Percentiles rank a stretch among this genome's conserved stretches.
phyloP scores from a whole-genome alignment of 352 stramenopile genomes.

The Globisporangium echinulatum region DNA sequence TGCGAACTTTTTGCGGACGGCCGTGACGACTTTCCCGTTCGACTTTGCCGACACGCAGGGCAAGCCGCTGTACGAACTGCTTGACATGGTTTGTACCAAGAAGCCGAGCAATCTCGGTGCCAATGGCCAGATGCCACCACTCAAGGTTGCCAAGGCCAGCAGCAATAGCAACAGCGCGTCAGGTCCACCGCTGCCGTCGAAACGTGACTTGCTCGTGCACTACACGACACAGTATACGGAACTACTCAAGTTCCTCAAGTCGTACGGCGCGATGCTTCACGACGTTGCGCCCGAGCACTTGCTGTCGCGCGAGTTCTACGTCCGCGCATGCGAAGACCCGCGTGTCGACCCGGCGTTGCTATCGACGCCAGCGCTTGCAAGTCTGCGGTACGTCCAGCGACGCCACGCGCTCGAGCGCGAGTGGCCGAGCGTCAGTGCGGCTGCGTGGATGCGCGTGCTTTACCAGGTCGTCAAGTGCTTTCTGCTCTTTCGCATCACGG shows the following conservation, averaged over 20 bases:
- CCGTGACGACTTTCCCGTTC: slow-evolving; percentile 62
- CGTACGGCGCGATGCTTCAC: slow-evolving; percentile 88
- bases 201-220: slow-evolving; percentile 52
- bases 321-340: slow-evolving; percentile 68
- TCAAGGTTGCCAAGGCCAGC: slow-evolving; percentile 20
- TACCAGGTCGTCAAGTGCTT: slow-evolving; percentile 93
- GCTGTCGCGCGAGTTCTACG: slow-evolving; percentile 71
- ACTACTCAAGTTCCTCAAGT: slow-evolving; percentile 89
- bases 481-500: slow-evolving; percentile 85
- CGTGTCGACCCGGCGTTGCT: slow-evolving; percentile 40
- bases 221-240: slow-evolving; percentile 74
- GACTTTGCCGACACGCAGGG: slow-evolving; percentile 74
- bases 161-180: background rate
- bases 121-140: slow-evolving; percentile 10
- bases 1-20: slow-evolving; percentile 64
- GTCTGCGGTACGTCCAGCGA: slow-evolving; percentile 49
- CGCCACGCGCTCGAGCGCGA: slow-evolving; percentile 48
- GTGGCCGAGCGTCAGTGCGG: slow-evolving; percentile 37
- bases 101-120: slow-evolving; percentile 39
- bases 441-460: slow-evolving; percentile 84
- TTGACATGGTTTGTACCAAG: slow-evolving; percentile 89
- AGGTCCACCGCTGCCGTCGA: slow-evolving; percentile 17
- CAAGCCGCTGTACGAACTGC: slow-evolving; percentile 80
- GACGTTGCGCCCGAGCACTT: slow-evolving; percentile 79
- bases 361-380: slow-evolving; percentile 24